A percentile compares a stretch with the other conserved stretches of the same genome.
These are phyloP conservation scores for Zopfochytrium polystomum DNA, from an alignment of 371 early-diverging fungal genomes.

Conservation along the genomic window DNA sequence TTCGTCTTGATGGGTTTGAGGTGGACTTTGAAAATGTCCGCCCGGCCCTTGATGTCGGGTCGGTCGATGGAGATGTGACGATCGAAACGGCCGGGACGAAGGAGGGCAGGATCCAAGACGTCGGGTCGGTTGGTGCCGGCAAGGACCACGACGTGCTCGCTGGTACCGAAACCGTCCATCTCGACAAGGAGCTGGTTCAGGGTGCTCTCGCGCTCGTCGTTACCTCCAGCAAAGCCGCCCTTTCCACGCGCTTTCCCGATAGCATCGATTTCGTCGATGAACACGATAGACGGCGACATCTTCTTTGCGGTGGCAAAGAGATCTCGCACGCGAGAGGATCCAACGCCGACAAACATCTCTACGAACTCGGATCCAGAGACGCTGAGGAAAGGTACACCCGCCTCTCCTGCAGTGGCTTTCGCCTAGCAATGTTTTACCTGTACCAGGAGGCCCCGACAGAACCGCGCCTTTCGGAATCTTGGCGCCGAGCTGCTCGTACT, in stretches of 20 bases:
- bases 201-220: constrained; percentile 98
- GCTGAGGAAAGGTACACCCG: constrained; percentile 94
- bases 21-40: constrained; percentile 94
- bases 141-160: constrained; percentile 89
- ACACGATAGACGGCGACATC: constrained; percentile 97
- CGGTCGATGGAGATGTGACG: constrained; percentile 94
- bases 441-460: constrained; percentile 98
- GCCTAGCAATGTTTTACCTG: constrained; percentile 98
- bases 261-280: constrained; percentile 99
- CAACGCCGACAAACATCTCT: constrained; percentile 99
- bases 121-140: constrained; percentile 95
- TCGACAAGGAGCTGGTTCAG: constrained; percentile 97
- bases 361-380: constrained; percentile 99
- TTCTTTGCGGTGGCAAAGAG: constrained; percentile 96
- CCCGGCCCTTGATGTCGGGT: constrained; percentile 94
- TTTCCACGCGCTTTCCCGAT: constrained; percentile 97
- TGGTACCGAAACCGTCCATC: constrained; percentile 97
- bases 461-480: constrained; percentile 99
- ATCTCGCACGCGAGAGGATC: constrained; percentile 96
- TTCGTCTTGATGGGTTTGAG: constrained; percentile 84
- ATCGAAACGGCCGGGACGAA: constrained; percentile 98
- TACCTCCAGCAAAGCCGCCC: constrained; percentile 78
- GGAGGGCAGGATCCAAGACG: constrained; percentile 86
- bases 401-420: constrained; percentile 98
- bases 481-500: constrained; percentile 97